Evolutionary conservation across 2,329 filamentous ascomycete genomes (phyloP).

Genomic region (Bipolaris bicolor): DNA sequence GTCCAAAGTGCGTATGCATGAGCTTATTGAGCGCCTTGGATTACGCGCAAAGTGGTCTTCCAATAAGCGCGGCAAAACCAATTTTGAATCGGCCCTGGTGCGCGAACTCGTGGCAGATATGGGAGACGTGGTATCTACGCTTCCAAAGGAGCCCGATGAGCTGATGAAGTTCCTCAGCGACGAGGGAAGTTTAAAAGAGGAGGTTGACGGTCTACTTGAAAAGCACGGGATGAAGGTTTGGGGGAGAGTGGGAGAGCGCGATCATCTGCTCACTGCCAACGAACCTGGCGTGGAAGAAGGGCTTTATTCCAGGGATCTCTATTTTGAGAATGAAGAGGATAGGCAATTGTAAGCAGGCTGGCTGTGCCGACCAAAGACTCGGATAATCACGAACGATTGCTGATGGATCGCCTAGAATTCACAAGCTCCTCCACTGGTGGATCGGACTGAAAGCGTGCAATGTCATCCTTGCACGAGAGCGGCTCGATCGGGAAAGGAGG

Average conservation of each 20-base stretch:
- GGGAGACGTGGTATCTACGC: constrained; percentile 38
- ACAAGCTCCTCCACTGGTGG: constrained; percentile 47
- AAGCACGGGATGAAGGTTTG: constrained; percentile 44
- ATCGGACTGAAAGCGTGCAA: constrained; percentile 47
- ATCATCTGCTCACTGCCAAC: constrained; percentile 43
- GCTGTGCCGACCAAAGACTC: background rate
- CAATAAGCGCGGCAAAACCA: constrained; percentile 48
- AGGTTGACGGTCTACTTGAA: constrained; percentile 38
- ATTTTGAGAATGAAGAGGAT: constrained; percentile 42
- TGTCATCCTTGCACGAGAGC: constrained; percentile 45
- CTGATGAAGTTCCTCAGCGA: constrained; percentile 37
- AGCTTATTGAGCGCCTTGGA: constrained; percentile 45
- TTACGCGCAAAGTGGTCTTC: constrained; percentile 46
- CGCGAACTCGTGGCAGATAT: constrained; percentile 45
- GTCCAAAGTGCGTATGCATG: constrained; percentile 46
- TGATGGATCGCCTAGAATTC: constrained; percentile 33
- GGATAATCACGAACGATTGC: constrained; percentile 2
- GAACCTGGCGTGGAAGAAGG: constrained; percentile 42
- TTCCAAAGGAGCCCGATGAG: constrained; percentile 45
- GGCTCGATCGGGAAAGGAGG: constrained; percentile 42
- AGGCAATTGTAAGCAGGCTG: constrained; percentile 32
- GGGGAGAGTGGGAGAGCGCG: constrained; percentile 39
- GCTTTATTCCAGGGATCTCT: constrained; percentile 41
- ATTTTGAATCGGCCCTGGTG: constrained; percentile 45
- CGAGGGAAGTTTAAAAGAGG: constrained; percentile 37